These are phyloP conservation scores for Phaffia tasmanica DNA, from an alignment of 768 basidiomycete species.

Conservation along the genomic window DNA sequence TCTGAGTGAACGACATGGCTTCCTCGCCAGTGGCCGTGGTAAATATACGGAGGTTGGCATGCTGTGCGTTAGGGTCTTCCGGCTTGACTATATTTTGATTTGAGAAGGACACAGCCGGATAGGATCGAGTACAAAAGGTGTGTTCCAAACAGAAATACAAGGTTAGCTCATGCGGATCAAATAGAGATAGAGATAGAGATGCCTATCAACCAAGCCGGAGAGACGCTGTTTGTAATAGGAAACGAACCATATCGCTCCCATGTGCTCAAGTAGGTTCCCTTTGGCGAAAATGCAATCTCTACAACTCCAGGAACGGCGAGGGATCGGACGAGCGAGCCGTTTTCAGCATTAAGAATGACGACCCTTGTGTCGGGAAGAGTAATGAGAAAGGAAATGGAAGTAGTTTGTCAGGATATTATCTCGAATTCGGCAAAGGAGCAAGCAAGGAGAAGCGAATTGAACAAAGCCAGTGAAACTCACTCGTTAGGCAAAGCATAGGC, in stretches of 20 bases:
- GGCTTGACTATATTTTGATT: slow-evolving; percentile 52
- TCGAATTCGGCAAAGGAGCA: no score
- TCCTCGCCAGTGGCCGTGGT: slow-evolving; percentile 70
- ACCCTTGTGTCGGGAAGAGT: slow-evolving; percentile 54
- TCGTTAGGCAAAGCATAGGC: slow-evolving; percentile 28
- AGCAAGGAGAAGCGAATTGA: no score
- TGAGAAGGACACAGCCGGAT: background rate
- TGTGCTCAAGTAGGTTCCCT: slow-evolving; percentile 82
- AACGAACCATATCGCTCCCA: slow-evolving; percentile 77
- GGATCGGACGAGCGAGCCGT: slow-evolving; percentile 52
- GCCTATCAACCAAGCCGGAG: no score
- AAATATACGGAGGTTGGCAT: slow-evolving; percentile 90
- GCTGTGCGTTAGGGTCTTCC: slow-evolving; percentile 68
- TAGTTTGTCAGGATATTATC: no score
- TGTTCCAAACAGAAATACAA: no score
- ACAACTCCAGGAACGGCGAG: slow-evolving; percentile 62
- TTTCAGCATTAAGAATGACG: slow-evolving; percentile 10
- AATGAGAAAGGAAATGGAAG: slow-evolving; percentile 45
- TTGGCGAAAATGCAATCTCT: slow-evolving; percentile 83
- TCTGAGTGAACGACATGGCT: slow-evolving; percentile 75
- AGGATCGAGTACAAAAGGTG: no score
- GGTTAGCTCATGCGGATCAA: no score
- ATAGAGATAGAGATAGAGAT: background rate
- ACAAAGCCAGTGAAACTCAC: slow-evolving; percentile 9
- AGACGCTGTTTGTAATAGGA: background rate